Conservation (phyloP, 768 basidiomycete genomes). For the Saitozyma podzolica region DNA sequence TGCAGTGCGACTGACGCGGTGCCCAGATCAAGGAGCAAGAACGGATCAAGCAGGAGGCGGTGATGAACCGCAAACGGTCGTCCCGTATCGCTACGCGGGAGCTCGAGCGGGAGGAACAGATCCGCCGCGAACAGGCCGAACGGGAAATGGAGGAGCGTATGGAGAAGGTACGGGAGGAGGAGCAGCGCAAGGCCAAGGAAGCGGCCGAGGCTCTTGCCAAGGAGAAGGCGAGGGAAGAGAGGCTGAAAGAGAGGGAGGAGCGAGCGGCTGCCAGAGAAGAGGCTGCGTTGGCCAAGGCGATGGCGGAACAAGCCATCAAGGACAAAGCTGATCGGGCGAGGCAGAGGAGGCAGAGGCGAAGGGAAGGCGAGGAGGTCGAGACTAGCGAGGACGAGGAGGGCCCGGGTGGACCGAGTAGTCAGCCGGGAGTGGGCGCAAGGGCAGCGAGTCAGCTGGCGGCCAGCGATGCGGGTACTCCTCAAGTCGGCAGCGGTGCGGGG, state of each 20-base stretch:
- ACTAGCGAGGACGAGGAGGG: neutral
- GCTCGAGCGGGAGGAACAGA: constrained; percentile 65
- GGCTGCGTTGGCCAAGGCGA: constrained; percentile 45
- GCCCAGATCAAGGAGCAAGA: constrained; percentile 48
- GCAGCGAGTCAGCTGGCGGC: neutral
- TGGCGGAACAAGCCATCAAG: constrained; percentile 37
- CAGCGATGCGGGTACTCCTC: neutral
- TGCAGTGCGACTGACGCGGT: too few species aligned
- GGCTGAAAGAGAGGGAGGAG: constrained; percentile 4
- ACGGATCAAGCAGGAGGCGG: constrained; percentile 64
- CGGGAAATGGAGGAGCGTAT: constrained; percentile 50
- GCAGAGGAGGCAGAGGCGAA: constrained; percentile 31
- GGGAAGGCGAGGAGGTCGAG: constrained; percentile 31
- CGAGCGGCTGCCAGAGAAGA: constrained; percentile 42
- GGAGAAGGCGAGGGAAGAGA: constrained; percentile 1
- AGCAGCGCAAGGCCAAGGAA: constrained; percentile 26
- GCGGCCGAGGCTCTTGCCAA: constrained; percentile 15
- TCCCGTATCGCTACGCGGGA: constrained; percentile 83
- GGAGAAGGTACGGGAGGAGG: constrained; percentile 43
- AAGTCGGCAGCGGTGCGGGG: too few species aligned
- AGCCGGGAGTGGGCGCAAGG: neutral
- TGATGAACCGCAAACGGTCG: constrained; percentile 84
- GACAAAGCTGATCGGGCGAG: constrained; percentile 42
- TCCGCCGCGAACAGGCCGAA: constrained; percentile 60
- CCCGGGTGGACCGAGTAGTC: neutral